Evolutionary conservation across 2,329 filamentous ascomycete species (phyloP).

Genomic region (Penicillium sclerotigenum): DNA sequence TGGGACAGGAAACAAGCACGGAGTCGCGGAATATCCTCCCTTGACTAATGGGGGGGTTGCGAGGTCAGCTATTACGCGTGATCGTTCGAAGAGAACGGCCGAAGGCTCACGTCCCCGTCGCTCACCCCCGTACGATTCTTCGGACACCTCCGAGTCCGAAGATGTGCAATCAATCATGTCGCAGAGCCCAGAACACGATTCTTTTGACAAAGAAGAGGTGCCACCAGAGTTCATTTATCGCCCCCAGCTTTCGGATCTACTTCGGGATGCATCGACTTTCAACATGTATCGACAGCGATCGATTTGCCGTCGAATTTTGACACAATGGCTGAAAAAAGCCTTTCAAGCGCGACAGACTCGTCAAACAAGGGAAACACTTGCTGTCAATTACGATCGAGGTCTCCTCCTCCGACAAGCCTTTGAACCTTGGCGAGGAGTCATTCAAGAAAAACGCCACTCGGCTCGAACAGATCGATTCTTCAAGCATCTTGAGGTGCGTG

Average conservation of each 20-base stretch:
- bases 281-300: slow-evolving; percentile 43
- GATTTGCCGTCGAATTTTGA: slow-evolving; percentile 40
- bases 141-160: slow-evolving; percentile 22
- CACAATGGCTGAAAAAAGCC: slow-evolving; percentile 49
- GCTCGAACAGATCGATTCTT: slow-evolving; percentile 54
- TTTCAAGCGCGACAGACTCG: slow-evolving; percentile 37
- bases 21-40: slow-evolving; percentile 9
- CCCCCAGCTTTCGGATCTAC: slow-evolving; percentile 51
- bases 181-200: slow-evolving; percentile 22
- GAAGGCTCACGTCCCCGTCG: slow-evolving; percentile 18
- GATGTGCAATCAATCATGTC: slow-evolving; percentile 20
- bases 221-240: slow-evolving; percentile 45
- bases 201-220: slow-evolving; percentile 27
- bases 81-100: slow-evolving; percentile 30
- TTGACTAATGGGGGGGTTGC: slow-evolving; percentile 28
- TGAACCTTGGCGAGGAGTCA: slow-evolving; percentile 48
- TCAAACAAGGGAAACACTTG: slow-evolving; percentile 42
- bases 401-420: slow-evolving; percentile 54
- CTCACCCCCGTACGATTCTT: slow-evolving; percentile 21
- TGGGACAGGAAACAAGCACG: slow-evolving; percentile 20
- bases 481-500: slow-evolving; percentile 56
- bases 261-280: slow-evolving; percentile 51
- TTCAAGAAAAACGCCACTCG: slow-evolving; percentile 41
- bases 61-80: slow-evolving; percentile 29
- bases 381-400: slow-evolving; percentile 50